Evolutionary conservation across 495 filamentous ascomycete genomes (phyloP).

Genomic region (Daldinia loculata): DNA sequence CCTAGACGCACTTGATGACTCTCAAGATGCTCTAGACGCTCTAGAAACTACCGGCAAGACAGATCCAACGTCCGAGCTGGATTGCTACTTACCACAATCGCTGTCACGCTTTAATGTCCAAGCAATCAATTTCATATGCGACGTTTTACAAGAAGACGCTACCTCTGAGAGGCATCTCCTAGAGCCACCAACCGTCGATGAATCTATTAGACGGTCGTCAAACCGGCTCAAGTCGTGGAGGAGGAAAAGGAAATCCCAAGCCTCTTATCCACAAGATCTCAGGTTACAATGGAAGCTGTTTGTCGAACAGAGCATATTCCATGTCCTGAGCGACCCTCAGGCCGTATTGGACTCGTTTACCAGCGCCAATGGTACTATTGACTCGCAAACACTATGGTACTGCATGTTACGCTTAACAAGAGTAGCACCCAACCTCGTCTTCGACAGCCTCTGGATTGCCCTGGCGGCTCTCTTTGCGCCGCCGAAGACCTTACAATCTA

Average conservation of each 20-base stretch:
- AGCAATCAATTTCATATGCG: slow-evolving; percentile 61
- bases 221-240: slow-evolving; percentile 49
- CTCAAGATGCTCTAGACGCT: slow-evolving; percentile 14
- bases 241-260: slow-evolving; percentile 50
- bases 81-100: slow-evolving; percentile 54
- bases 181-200: slow-evolving; percentile 49
- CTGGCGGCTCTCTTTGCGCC: slow-evolving; percentile 73
- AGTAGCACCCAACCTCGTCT: slow-evolving; percentile 63
- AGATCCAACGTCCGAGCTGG: slow-evolving; percentile 50
- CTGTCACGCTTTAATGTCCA: slow-evolving; percentile 55
- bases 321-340: slow-evolving; percentile 71
- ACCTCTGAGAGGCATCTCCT: slow-evolving; percentile 59
- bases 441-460: slow-evolving; percentile 80
- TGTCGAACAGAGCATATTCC: slow-evolving; percentile 77
- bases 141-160: slow-evolving; percentile 60
- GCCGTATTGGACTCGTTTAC: slow-evolving; percentile 73
- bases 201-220: slow-evolving; percentile 26
- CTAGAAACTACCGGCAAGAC: slow-evolving; percentile 11
- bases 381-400: slow-evolving; percentile 62
- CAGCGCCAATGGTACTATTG: slow-evolving; percentile 53
- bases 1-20: slow-evolving; percentile 29
- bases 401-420: slow-evolving; percentile 62
- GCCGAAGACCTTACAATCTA: slow-evolving; percentile 62
- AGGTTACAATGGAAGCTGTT: slow-evolving; percentile 65
- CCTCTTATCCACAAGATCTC: slow-evolving; percentile 40